Percentiles rank a stretch among this genome's conserved stretches.
Evolutionary conservation across 805 yeast species (phyloP).

Genomic region (Metschnikowia proteae): DNA sequence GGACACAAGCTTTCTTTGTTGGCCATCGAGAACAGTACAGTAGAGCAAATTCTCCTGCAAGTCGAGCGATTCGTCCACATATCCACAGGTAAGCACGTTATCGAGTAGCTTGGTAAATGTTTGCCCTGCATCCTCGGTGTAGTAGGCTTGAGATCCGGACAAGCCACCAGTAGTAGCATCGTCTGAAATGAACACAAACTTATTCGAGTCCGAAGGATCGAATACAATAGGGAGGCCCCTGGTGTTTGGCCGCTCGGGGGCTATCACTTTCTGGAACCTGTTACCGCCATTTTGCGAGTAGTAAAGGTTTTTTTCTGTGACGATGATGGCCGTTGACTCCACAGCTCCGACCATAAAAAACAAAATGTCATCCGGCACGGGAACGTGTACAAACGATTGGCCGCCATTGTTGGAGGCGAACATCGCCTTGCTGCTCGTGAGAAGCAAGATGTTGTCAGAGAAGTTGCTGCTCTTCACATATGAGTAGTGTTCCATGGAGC

Average conservation of each 20-base stretch:
- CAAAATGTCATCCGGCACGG: conserved; percentile 39
- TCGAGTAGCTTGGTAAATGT: conserved; percentile 53
- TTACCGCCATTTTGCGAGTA: conserved; percentile 67
- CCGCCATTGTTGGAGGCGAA: conserved; percentile 76
- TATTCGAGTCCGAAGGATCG: conserved; percentile 51
- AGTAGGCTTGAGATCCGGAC: conserved; percentile 38
- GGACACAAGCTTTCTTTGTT: conserved; percentile 36
- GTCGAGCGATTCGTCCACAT: conserved; percentile 54
- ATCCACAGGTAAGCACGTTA: conserved; percentile 60
- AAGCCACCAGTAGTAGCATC: conserved; percentile 38
- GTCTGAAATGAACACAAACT: conserved; percentile 69
- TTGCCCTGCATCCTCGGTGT: conserved; percentile 66
- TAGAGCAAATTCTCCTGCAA: conserved; percentile 48
- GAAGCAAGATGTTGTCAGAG: conserved; percentile 48
- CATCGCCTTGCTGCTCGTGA: conserved; percentile 49
- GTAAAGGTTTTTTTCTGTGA: conserved; percentile 52
- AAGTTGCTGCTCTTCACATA: conserved; percentile 35
- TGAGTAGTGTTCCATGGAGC: conserved; percentile 50
- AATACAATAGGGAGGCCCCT: conserved; percentile 49
- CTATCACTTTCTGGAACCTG: conserved; percentile 42
- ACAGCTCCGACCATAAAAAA: conserved; percentile 60
- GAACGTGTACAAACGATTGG: conserved; percentile 39
- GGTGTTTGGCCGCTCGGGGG: conserved; percentile 40
- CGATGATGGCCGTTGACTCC: conserved; percentile 52
- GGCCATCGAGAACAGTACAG: conserved; percentile 52